These are phyloP conservation scores for Heracleum sosnowskyi DNA, from an alignment of 129 eudicot genomes.

Conservation along the genomic window DNA sequence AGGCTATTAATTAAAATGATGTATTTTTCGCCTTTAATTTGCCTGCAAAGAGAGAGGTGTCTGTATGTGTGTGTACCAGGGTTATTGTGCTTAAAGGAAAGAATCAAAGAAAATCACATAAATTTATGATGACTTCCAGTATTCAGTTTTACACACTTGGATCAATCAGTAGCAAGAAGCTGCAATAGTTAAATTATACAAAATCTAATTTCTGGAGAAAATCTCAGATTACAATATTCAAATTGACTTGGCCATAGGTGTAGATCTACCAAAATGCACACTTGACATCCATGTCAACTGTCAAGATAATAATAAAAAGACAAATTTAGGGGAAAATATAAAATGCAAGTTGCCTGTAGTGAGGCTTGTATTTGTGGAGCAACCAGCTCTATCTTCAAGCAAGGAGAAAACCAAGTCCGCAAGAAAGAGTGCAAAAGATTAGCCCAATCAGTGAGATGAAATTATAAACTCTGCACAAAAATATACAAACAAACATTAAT, in stretches of 20 bases:
- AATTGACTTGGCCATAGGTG: not conserved
- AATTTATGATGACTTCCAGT: not conserved
- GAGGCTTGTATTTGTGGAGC: not conserved
- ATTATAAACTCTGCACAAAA: conserved; percentile 6
- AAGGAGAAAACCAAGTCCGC: not conserved
- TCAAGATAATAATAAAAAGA: not conserved
- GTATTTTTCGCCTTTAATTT: not conserved
- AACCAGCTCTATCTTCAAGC: not conserved
- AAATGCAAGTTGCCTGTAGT: not conserved
- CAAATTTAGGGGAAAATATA: too few relatives aligned
- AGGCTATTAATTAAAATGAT: not conserved
- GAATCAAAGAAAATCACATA: not conserved
- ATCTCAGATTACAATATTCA: not conserved
- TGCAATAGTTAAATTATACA: not conserved
- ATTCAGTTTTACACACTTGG: too few relatives aligned
- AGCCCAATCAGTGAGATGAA: not conserved
- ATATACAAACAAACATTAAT: too few relatives aligned
- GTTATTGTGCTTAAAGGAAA: not conserved
- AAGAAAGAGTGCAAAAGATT: not conserved
- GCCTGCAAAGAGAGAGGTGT: not conserved
- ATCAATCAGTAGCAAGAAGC: not conserved
- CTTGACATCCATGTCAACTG: not conserved
- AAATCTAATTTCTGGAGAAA: too few relatives aligned
- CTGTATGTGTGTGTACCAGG: not conserved
- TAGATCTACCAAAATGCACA: not conserved